Evolutionary conservation across 148 eudicot species (phyloP), one percentile per base, ranked within the genome.

Genomic region (Linanthus parryae): DNA sequence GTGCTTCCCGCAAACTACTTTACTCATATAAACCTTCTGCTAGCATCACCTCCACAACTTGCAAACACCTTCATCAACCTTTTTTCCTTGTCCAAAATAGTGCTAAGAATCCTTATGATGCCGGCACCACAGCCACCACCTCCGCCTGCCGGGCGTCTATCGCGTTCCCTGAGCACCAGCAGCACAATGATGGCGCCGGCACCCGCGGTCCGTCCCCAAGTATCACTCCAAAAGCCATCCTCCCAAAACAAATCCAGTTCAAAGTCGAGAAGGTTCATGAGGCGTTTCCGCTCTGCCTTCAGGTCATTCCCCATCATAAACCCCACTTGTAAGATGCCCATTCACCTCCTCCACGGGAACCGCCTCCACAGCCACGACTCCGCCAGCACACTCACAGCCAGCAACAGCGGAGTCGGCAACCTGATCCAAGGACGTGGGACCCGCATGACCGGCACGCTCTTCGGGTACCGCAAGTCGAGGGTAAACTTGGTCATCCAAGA

Each of bases 401-500:
- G 67, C 25, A 74, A 72, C 24, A 71, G 78, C 33, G 80, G 76
- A 30, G 62, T 81, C 44, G 82, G 74, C 9, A 10, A 31, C 35
- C 5, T 31, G 35, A 5, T 4, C 10, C 35, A 4, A 14, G 28
- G 40, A 33, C 83, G 96, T 2, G 88, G 88, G 31, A 78, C 72
- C 12, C 77, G 86, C 2, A 55, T 88, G 47, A 83, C 88, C 1
- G 92, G 96, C 0, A 88, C 96, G 9, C 76, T 88, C 1, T 88
- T 73, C 26, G 96, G 96, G 19, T 47, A 60, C 57, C 72, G 96
- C 0, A 83, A 77, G 39, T 68, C 88, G 0, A 66, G 96, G 50
- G 77, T 79, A 1, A 88, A 71, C 74, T 50, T 88, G 3, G 85
- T 87, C 23, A 71, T 88, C 45, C 96, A 88, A 72, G 94, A 88